phyloP scores from a whole-genome alignment of 1,139 yeast species.

The Taiozyma onychis region DNA sequence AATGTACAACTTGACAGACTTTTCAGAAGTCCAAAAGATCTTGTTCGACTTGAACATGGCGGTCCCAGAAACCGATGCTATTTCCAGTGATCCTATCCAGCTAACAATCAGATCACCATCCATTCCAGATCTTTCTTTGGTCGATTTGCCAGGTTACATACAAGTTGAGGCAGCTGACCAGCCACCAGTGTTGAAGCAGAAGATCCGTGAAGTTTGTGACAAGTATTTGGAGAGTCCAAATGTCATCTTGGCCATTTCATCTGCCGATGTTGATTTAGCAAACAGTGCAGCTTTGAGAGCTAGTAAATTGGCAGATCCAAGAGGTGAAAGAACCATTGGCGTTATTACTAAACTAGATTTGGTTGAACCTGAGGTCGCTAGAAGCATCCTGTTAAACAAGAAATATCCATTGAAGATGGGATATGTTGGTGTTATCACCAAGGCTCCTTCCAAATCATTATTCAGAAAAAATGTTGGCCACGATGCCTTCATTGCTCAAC shows the following conservation, averaged over 20 bases:
- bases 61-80: conserved; percentile 79
- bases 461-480: conserved; percentile 32
- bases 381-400: conserved; percentile 60
- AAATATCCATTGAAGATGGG: conserved; percentile 94
- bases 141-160: conserved; percentile 95
- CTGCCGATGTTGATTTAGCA: conserved; percentile 97
- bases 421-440: conserved; percentile 93
- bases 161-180: conserved; percentile 97
- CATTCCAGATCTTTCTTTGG: conserved; percentile 90
- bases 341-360: conserved; percentile 91
- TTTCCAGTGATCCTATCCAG: conserved; percentile 88
- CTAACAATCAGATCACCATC: conserved; percentile 84
- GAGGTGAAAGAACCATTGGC: conserved; percentile 93
- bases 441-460: conserved; percentile 46
- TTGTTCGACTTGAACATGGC: conserved; percentile 86
- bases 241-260: conserved; percentile 89
- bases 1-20: conserved; percentile 77
- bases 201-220: conserved; percentile 75
- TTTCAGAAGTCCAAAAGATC: conserved; percentile 79
- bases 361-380: conserved; percentile 72
- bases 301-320: conserved; percentile 87
- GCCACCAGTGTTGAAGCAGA: conserved; percentile 74
- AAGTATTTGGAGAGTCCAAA: conserved; percentile 87
- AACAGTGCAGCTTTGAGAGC: conserved; percentile 93
- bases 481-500: conserved; percentile 51